Conservation (phyloP, 2,329 filamentous ascomycete species). For the Trichoderma polysporum region DNA sequence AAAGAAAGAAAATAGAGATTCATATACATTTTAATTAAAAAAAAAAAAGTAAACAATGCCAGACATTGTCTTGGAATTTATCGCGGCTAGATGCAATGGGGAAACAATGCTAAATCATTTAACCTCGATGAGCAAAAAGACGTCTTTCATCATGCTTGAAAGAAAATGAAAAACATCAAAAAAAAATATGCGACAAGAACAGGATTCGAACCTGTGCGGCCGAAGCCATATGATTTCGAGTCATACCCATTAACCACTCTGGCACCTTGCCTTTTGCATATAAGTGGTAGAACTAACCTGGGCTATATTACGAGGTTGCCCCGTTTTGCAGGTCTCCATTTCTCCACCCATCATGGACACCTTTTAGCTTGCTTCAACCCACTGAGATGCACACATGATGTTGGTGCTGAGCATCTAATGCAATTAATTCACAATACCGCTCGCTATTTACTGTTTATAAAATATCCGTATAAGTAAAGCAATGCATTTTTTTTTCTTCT, state of each 20-base stretch:
- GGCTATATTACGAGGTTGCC: background rate
- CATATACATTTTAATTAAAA: background rate
- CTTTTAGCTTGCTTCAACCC: no score
- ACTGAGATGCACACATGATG: no score
- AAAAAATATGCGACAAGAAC: constrained; percentile 19
- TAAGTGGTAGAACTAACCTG: background rate
- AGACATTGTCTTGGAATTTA: no score
- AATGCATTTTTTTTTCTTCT: no score
- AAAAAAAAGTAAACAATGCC: background rate
- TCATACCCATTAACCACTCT: constrained; percentile 22
- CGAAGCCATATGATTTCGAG: constrained; percentile 22
- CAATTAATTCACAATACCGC: no score
- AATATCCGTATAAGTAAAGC: no score
- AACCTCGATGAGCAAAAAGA: no score
- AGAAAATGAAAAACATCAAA: constrained; percentile 1
- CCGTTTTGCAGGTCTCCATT: background rate
- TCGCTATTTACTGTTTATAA: no score
- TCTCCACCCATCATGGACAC: background rate
- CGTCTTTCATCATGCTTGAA: no score
- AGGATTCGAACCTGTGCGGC: constrained; percentile 22
- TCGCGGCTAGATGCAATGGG: no score
- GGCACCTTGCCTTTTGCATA: constrained; percentile 19
- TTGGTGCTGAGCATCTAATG: no score
- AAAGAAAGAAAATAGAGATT: background rate
- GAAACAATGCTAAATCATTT: no score